Evolutionary conservation across 805 yeast species (phyloP).

Genomic region (Phaffomyces thermotolerans): DNA sequence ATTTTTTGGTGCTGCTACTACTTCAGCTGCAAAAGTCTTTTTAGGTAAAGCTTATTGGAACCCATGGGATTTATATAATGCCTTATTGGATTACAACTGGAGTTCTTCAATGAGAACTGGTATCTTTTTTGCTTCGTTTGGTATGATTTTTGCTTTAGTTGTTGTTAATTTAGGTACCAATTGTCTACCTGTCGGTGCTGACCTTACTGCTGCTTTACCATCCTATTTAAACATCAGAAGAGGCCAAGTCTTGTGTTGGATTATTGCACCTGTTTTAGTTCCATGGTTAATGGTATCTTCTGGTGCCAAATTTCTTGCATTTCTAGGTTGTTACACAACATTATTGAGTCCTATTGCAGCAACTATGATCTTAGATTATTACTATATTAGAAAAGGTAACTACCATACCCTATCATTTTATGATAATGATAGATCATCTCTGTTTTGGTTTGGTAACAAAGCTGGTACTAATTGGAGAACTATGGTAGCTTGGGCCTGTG

Average conservation of each 20-base stretch:
- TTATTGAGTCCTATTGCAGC: conserved; percentile 4
- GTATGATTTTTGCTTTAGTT: conserved; percentile 2
- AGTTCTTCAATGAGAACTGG: conserved; percentile 1
- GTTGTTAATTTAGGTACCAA: conserved; percentile 3
- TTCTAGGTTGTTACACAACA: conserved; percentile 1
- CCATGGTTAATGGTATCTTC: conserved; percentile 2
- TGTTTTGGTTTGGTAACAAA: neutral
- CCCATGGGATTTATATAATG: conserved; percentile 3
- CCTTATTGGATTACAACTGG: conserved; percentile 2
- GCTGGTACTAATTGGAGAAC: conserved; percentile 4
- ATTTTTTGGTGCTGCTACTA: conserved; percentile 3
- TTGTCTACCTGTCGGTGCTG: conserved; percentile 5
- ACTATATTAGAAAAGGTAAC: conserved; percentile 1
- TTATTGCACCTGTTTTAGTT: conserved; percentile 1
- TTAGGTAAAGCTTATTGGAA: conserved; percentile 2
- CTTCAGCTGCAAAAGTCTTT: conserved; percentile 1
- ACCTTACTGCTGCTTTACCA: conserved; percentile 2
- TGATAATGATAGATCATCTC: neutral
- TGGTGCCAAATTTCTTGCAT: conserved; percentile 2
- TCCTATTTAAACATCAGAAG: neutral
- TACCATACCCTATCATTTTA: neutral
- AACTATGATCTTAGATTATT: conserved; percentile 2
- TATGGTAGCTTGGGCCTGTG: conserved; percentile 1
- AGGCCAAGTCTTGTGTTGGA: conserved; percentile 1
- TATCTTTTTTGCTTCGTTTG: conserved; percentile 1